Conservation (phyloP, 1,139 yeast genomes). For the Ogataea hybrid region DNA sequence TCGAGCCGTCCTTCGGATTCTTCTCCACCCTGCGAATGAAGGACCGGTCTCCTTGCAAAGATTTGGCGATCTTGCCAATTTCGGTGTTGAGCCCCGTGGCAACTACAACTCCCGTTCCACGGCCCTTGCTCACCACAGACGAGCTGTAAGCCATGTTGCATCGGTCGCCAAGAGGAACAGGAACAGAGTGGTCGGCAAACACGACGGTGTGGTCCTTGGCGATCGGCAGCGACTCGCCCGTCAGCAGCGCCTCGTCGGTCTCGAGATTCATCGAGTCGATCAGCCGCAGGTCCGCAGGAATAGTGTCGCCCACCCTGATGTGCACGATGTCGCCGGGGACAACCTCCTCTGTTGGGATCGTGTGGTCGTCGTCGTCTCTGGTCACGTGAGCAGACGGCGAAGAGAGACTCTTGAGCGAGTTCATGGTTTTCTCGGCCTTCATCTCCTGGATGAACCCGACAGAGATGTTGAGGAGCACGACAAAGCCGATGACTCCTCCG, state of each 20-base stretch:
- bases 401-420: background rate
- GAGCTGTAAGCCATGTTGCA: background rate
- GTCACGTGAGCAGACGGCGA: background rate
- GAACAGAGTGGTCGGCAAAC: background rate
- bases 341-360: background rate
- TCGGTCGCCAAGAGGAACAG: background rate
- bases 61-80: background rate
- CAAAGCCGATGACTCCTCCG: background rate
- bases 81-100: background rate
- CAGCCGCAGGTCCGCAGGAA: background rate
- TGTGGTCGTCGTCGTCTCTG: background rate
- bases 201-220: background rate
- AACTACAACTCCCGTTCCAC: background rate
- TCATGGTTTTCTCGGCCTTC: background rate
- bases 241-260: background rate
- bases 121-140: background rate
- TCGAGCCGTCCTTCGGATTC: background rate
- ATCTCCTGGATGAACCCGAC: background rate
- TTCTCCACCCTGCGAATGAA: background rate
- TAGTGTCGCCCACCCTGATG: background rate
- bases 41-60: background rate
- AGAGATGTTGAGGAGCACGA: background rate
- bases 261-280: background rate
- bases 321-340: background rate
- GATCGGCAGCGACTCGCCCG: background rate